Base-by-base conservation (phyloP, 2,329 filamentous ascomycete species). In the Trichophyton equinum region DNA sequence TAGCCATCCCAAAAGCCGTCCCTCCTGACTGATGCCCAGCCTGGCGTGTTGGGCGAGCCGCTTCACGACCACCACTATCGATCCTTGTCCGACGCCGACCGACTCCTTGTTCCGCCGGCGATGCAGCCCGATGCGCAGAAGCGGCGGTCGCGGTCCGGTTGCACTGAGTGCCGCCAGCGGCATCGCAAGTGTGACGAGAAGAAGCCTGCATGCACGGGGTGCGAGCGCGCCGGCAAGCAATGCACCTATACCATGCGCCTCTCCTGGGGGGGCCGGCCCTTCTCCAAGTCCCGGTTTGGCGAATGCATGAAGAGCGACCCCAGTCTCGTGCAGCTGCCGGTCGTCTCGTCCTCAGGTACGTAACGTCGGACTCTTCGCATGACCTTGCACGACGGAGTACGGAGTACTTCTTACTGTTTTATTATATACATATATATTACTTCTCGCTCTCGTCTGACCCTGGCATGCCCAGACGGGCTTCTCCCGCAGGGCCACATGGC, bases 101-200 rank as follows among this genome's bases (percentile, higher is more conserved):
- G 20, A 51, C 18, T 25, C 38, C 15, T 20, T 20, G 13, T 11
- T 25, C 27, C 25, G 47, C 27, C 6, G 27, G 27, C 22, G 11
- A 53, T 53, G 49, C 49, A 53, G 49, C 13, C 49, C 8, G 49
- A 53, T 22, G 55, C 49, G 7, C 57, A 53, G 30, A 64, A 63
- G 51, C 63, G 62, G 42, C 61, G 64, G 22, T 65, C 64, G 22
- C 63, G 64, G 7, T 62, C 61, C n/a, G 64, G 64, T 15, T 65
- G 64, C 59, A 64, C 60, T 6, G 62, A 64, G 58, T 65, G 64
- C 30, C 63, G 64, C 36, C 53, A 57, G n/a, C 60, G 63, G 15
- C 64, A 65, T 51, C 63, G 64, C 53, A 65, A 65, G 58, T 65
- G 64, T 59, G 64, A 65, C 53, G 64, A 65, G 56, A 22, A 33